Conservation (phyloP, 2,329 filamentous ascomycete genomes). For the Furcasterigmium sp. region DNA sequence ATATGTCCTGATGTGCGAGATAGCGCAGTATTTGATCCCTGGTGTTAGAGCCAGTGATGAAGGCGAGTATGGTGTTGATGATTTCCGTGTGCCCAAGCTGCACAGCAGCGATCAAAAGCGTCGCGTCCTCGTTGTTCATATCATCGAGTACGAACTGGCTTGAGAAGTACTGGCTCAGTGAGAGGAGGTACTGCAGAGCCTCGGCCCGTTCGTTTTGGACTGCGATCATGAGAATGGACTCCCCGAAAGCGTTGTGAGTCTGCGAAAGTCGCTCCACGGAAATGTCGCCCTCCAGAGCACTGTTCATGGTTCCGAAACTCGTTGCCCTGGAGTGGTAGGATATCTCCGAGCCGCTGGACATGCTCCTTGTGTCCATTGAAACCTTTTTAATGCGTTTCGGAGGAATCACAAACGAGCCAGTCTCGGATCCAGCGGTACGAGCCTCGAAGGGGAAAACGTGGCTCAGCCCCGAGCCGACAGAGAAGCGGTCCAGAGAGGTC, state of each 20-base stretch:
- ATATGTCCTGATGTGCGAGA: slow-evolving; percentile 69
- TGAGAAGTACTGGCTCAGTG: slow-evolving; percentile 71
- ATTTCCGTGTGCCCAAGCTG: slow-evolving; percentile 74
- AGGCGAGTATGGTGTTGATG: slow-evolving; percentile 70
- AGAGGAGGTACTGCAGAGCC: slow-evolving; percentile 74
- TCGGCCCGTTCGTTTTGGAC: slow-evolving; percentile 67
- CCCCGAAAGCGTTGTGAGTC: slow-evolving; percentile 65
- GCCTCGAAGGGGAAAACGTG: slow-evolving; percentile 89
- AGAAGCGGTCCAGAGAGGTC: slow-evolving; percentile 44
- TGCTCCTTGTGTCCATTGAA: slow-evolving; percentile 82
- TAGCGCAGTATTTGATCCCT: slow-evolving; percentile 57
- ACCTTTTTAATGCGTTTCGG: slow-evolving; percentile 67
- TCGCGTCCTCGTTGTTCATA: slow-evolving; percentile 84
- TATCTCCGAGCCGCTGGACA: slow-evolving; percentile 79
- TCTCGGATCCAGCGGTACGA: slow-evolving; percentile 16
- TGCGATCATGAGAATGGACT: slow-evolving; percentile 86
- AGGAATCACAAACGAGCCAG: slow-evolving; percentile 22
- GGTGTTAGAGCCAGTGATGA: slow-evolving; percentile 55
- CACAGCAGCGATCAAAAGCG: slow-evolving; percentile 81
- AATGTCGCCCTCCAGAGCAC: slow-evolving; percentile 76
- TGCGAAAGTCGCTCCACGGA: slow-evolving; percentile 75
- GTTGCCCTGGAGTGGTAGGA: slow-evolving; percentile 77
- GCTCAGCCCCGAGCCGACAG: slow-evolving; percentile 55
- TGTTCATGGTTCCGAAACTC: slow-evolving; percentile 69
- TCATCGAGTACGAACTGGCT: slow-evolving; percentile 70